Evolutionary conservation across 208 protist species (phyloP), one percentile per base, ranked within the genome.

Genomic region (Tetramitus jugosus): DNA sequence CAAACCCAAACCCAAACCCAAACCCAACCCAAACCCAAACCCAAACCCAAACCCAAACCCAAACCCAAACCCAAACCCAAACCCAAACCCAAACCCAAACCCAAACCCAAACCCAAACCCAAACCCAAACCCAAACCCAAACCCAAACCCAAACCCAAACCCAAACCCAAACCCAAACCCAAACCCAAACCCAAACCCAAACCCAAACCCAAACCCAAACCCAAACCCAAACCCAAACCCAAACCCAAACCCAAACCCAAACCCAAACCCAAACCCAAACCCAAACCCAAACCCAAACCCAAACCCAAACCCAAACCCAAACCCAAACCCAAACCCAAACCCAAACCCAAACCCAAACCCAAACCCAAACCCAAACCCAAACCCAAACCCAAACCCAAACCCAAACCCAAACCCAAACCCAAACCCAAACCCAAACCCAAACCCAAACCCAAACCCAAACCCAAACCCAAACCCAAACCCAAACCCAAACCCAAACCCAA

Each of bases 341-440:
- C 81, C 82, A 83, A 83, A 78, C 81, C 81, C 82, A 83, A 83
- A 78, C 81, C 81, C 82, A 83, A 83, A 78, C 81, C 81, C 82
- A 83, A 83, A 78, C 81, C 81, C 82, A 83, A 83, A 78, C 81
- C 81, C 82, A 83, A 83, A 60, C 80, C 81, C 76, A 79, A 83
- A 68, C 81, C 81, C 76, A 79, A 83, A 68, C 81, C 81, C 76
- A 79, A 83, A 17, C 80, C 80, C 81, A 82, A 83, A 78, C 81
- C 81, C 82, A 83, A 83, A 78, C 81, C 81, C 82, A 83, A 83
- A 77, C 79, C 62, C 40, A 68, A 68, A 39, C 62, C 62, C 40
- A 68, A 68, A 39, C 62, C 62, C 40, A 68, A 68, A 39, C 79
- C 79, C 78, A 78, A 80, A 76, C 80, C 80, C 81, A 82, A 82